Base-by-base conservation (phyloP, 495 filamentous ascomycete genomes). In the Glarea lozoyensis region DNA sequence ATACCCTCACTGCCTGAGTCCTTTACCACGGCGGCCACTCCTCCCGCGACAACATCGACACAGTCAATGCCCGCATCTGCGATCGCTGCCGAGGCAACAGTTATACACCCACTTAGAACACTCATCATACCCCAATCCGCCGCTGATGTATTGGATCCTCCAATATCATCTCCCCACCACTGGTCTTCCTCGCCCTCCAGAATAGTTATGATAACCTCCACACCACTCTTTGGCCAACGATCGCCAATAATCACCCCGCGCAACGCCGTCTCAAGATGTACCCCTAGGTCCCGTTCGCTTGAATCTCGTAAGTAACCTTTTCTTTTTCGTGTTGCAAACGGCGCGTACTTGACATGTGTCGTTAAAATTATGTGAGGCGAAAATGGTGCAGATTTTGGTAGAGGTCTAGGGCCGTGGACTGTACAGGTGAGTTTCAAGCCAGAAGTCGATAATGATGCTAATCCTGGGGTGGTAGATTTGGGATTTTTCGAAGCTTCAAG, bases 41-140 rank as follows among this genome's bases (percentile, higher is more conserved):
- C 92, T 3, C 90, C 92, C 11, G 83, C 72, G 3, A 94, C 85
- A 21, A 94, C 69, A 60, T 97, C 92, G 23, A 96, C 76, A 60
- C 88, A 96, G 56, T 98, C 92, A 49, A 98, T 95, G 2, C 86
- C 88, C 0, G 92, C 93, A 65, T 98, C 93, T 1, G 82, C 82
- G 62, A 98, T 81, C 5, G 93, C 92, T n/a, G 92, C 93, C 44
- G 87, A 88, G 24, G 92, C 88, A 46, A 88, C 88, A 1, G 86
- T 97, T 48, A 98, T 88, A 58, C 89, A 95, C 1, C 86, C 88
- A 19, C 87, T 84, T 5, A 98, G 67, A 27, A 93, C 84, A 58
- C 81, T 87, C 86, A 98, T 90, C 72, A 84, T 79, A 0, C 83
- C 79, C 72, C 82, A 85, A 16, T 77, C 76, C 20, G 43, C 58